phyloP scores from a whole-genome alignment of 305 asterid species.

The Fraxinus nigra region DNA sequence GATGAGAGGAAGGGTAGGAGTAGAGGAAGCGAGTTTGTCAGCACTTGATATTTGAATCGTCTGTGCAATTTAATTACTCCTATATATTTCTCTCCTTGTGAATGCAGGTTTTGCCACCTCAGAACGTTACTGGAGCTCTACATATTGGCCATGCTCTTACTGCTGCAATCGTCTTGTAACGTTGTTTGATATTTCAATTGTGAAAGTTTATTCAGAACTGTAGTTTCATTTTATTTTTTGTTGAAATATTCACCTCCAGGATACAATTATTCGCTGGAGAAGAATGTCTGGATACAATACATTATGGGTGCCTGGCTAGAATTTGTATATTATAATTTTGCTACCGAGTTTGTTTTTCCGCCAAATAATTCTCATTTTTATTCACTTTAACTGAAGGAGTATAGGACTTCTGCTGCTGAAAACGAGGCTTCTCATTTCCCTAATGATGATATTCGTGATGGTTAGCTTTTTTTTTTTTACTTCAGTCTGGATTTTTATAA shows the following conservation, averaged over 20 bases:
- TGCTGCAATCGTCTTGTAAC: slow-evolving; percentile 66
- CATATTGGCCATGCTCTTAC: slow-evolving; percentile 98
- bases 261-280: slow-evolving; percentile 90
- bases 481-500: too few species aligned
- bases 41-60: background rate
- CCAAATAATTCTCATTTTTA: too few species aligned
- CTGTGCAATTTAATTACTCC: slow-evolving; percentile 7
- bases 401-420: too few species aligned
- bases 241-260: slow-evolving; percentile 44
- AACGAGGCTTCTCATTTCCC: too few species aligned
- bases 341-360: too few species aligned
- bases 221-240: slow-evolving; percentile 16
- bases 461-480: too few species aligned
- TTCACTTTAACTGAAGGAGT: too few species aligned
- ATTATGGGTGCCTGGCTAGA: slow-evolving; percentile 81
- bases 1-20: background rate
- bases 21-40: slow-evolving; percentile 11
- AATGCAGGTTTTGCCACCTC: slow-evolving; percentile 88
- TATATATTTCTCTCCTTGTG: slow-evolving; percentile 12
- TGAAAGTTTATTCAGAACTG: background rate
- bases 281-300: slow-evolving; percentile 96
- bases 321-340: too few species aligned
- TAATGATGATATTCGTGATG: too few species aligned
- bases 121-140: slow-evolving; percentile 93
- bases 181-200: slow-evolving; percentile 12